Conservation (phyloP, 768 basidiomycete genomes). For the Agrocybe chaxingu region DNA sequence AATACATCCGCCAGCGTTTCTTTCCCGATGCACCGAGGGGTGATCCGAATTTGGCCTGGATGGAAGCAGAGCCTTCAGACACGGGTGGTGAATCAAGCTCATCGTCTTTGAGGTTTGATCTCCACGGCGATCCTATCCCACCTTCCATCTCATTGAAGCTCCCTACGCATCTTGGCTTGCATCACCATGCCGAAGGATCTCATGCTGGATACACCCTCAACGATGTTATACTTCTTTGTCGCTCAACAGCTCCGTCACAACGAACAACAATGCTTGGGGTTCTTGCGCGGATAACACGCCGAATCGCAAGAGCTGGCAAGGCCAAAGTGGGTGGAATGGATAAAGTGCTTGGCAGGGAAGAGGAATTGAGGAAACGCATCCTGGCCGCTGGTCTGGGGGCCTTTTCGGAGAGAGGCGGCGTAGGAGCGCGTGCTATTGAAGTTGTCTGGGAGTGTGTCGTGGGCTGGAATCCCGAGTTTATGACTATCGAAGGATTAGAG, state of each 20-base stretch:
- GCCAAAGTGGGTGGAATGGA: conserved; percentile 33
- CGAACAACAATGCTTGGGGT: conserved; percentile 79
- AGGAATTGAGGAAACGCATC: conserved; percentile 56
- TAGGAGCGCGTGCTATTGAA: conserved; percentile 67
- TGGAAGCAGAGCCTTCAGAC: conserved; percentile 36
- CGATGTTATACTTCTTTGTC: conserved; percentile 74
- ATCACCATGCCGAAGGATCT: conserved; percentile 81
- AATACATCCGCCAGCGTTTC: conserved; percentile 79
- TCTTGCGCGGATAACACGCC: conserved; percentile 53
- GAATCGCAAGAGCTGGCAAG: conserved; percentile 26
- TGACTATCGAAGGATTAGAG: conserved; percentile 45
- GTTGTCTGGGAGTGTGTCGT: conserved; percentile 74
- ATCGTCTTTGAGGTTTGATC: conserved; percentile 68
- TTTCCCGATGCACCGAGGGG: conserved; percentile 70
- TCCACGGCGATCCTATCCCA: conserved; percentile 70
- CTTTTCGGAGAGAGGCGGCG: conserved; percentile 58
- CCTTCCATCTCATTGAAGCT: conserved; percentile 47
- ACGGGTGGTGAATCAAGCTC: conserved; percentile 23
- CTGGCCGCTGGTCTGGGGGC: conserved; percentile 67
- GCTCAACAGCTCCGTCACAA: conserved; percentile 83
- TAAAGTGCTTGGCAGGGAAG: conserved; percentile 36
- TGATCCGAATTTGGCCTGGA: conserved; percentile 82
- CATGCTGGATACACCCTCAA: conserved; percentile 88
- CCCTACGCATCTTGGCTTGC: conserved; percentile 83
- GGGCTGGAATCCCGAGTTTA: conserved; percentile 49